Base-by-base conservation (phyloP, 2,329 filamentous ascomycete species). In the Aspergillus jensenii region DNA sequence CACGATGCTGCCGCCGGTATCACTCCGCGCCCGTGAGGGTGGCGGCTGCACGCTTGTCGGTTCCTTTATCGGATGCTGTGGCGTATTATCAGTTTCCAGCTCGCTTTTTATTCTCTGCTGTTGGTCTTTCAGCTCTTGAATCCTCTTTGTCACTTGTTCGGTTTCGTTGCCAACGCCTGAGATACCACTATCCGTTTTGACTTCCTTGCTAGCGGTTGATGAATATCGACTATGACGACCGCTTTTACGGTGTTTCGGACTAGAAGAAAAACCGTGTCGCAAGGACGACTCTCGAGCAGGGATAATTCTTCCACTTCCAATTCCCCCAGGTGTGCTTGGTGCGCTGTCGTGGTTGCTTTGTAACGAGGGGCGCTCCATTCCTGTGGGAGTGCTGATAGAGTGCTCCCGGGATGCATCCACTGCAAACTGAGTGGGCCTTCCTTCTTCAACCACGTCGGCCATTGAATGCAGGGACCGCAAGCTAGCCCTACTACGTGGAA, bases 261-360 rank as follows among this genome's bases (percentile, higher is more conserved):
- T 74, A 8, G 80, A 80, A 1, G 83, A 79, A 65, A 84, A 71
- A 55, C 70, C 76, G 64, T 78, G 89, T 51, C 84, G 78, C 37
- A 90, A 75, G 39, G 88, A 91, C 1, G 88, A 91, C 55, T 90
- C 87, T 56, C 88, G 82, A 7, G 80, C 73, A 0, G 89, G 89
- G 54, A 91, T 90, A 7, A 81, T 74, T 49, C 82, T 78, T 2
- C 82, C 80, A 54, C 76, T 81, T 25, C 76, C 68, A 64, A 78
- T 73, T 7, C 71, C 69, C 25, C 73, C 70, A 19, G 72, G 73
- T 33, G 69, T 74, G 49, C 62, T 65, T 23, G 65, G 61, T 35
- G 60, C 56, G 39, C 62, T 60, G 7, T 71, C 71, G 3, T 65
- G 65, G 2, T 65, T 62, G 45, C 62, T 66, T 53, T 71, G 67